Evolutionary conservation across 192 early-diverging fungal genomes (phyloP).

Genomic region (Ambispora gerdemannii): DNA sequence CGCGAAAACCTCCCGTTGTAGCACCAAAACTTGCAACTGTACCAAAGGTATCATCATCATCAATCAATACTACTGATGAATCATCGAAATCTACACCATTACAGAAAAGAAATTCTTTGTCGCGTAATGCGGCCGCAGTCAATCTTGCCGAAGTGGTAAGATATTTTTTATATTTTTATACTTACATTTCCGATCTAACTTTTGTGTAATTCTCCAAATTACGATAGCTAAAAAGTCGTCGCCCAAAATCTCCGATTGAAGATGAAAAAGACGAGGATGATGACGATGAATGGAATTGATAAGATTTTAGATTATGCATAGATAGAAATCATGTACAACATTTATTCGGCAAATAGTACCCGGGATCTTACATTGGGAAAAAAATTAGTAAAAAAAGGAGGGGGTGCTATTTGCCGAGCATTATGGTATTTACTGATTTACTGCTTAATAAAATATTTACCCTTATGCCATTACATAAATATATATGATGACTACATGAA

Average conservation of each 20-base stretch:
- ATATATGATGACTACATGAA: too few species aligned
- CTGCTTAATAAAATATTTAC: too few species aligned
- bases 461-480: too few species aligned
- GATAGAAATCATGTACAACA: too few species aligned
- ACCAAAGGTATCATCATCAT: conserved; percentile 14
- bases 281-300: conserved; percentile 20
- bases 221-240: neutral
- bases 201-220: neutral
- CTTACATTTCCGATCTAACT: neutral
- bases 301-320: too few species aligned
- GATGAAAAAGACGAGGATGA: conserved; percentile 1
- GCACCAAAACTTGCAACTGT: conserved; percentile 20
- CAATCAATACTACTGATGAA: neutral
- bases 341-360: too few species aligned
- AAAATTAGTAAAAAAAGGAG: too few species aligned
- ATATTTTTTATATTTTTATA: neutral
- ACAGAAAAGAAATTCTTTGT: neutral
- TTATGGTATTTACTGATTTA: too few species aligned
- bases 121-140: conserved; percentile 34
- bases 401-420: too few species aligned
- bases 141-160: conserved; percentile 46
- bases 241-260: neutral
- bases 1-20: conserved; percentile 7
- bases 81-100: neutral
- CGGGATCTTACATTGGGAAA: too few species aligned